Evolutionary conservation across 1,284 basidiomycete genomes (phyloP).

Genomic region (Puccinia triticina): DNA sequence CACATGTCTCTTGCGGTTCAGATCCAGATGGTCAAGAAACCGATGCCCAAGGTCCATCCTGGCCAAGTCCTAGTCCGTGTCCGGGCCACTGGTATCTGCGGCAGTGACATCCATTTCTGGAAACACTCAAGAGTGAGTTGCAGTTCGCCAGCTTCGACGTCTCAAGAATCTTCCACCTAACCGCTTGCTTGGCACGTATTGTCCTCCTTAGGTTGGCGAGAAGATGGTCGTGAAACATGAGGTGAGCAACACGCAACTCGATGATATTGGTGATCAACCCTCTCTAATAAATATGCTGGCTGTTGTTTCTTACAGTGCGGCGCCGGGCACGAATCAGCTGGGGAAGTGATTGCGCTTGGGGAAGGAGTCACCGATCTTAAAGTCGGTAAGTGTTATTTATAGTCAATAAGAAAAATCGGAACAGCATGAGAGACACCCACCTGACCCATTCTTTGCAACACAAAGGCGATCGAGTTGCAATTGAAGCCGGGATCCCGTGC

Average conservation of each 20-base stretch:
- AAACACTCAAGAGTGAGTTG: slow-evolving; percentile 55
- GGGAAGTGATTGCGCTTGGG: slow-evolving; percentile 58
- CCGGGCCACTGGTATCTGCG: slow-evolving; percentile 56
- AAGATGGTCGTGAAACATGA: slow-evolving; percentile 51
- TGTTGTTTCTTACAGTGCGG: slow-evolving; percentile 53
- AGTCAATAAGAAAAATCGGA: no score
- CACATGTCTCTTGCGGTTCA: no score
- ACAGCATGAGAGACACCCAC: no score
- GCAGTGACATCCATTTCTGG: slow-evolving; percentile 59
- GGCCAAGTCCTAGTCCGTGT: slow-evolving; percentile 59
- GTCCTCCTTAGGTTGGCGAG: slow-evolving; percentile 54
- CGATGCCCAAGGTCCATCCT: slow-evolving; percentile 55
- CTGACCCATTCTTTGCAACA: neutral
- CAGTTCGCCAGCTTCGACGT: neutral
- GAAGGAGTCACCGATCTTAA: slow-evolving; percentile 57
- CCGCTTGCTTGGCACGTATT: no score
- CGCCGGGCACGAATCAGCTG: slow-evolving; percentile 59
- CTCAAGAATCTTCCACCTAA: neutral
- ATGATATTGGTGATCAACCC: no score
- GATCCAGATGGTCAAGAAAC: slow-evolving; percentile 56
- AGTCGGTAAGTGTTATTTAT: no score
- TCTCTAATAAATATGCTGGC: no score
- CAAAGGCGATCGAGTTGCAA: slow-evolving; percentile 57
- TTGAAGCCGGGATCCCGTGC: slow-evolving; percentile 56
- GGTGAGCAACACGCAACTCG: no score